Conservation (phyloP, 805 yeast genomes). For the Yarrowia sp. region DNA sequence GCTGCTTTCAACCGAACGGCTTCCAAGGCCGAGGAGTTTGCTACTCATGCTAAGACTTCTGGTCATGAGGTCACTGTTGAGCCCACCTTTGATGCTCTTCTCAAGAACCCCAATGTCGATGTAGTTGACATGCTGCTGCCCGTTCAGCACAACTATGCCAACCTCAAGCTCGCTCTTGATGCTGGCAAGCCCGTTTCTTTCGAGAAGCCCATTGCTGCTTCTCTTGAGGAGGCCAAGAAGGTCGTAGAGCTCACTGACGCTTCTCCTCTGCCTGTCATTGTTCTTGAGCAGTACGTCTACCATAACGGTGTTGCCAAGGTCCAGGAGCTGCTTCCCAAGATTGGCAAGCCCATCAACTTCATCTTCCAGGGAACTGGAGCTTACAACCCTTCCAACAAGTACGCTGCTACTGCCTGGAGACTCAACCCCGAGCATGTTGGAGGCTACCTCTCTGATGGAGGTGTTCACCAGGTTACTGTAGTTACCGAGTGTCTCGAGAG, state of each 20-base stretch:
- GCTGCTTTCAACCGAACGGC: slow-evolving; percentile 83
- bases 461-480: slow-evolving; percentile 91
- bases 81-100: slow-evolving; percentile 45
- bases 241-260: slow-evolving; percentile 64
- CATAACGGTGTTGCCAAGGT: slow-evolving; percentile 57
- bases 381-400: slow-evolving; percentile 48
- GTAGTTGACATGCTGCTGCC: slow-evolving; percentile 85
- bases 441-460: slow-evolving; percentile 90
- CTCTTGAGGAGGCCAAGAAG: slow-evolving; percentile 72
- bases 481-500: slow-evolving; percentile 76
- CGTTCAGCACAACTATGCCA: slow-evolving; percentile 72
- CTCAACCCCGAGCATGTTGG: slow-evolving; percentile 88
- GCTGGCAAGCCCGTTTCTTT: slow-evolving; percentile 74
- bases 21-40: slow-evolving; percentile 79
- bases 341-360: slow-evolving; percentile 57
- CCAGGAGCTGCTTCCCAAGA: slow-evolving; percentile 58
- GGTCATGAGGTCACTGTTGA: slow-evolving; percentile 50
- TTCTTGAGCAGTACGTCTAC: slow-evolving; percentile 86
- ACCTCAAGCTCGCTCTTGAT: slow-evolving; percentile 66
- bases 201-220: slow-evolving; percentile 94
- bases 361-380: slow-evolving; percentile 49
- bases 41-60: slow-evolving; percentile 49
- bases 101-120: slow-evolving; percentile 66
- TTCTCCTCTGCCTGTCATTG: slow-evolving; percentile 65
- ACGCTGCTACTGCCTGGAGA: slow-evolving; percentile 77